Conservation (phyloP, 441 rosid genomes). For the Macaranga tanarius region DNA sequence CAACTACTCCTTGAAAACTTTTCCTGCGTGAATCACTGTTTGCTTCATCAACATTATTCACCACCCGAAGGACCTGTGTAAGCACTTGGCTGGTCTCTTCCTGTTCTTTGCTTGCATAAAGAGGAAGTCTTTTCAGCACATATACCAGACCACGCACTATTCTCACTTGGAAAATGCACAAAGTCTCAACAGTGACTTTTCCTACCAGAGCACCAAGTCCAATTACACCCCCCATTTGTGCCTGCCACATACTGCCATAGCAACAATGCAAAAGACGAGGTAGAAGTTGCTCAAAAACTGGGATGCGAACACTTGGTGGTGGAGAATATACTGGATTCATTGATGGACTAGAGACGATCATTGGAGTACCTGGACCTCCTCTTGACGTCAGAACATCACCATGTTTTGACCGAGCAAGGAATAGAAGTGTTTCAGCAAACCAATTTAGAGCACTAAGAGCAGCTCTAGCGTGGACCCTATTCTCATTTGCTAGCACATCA, state of each 20-base stretch:
- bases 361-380: constrained; percentile 85
- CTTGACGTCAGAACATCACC: constrained; percentile 73
- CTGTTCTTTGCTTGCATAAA: constrained; percentile 91
- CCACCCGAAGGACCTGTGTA: constrained; percentile 94
- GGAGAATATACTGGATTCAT: constrained; percentile 97
- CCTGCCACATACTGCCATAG: constrained; percentile 95
- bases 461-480: constrained; percentile 88
- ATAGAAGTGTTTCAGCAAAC: constrained; percentile 86
- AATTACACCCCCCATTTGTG: constrained; percentile 99
- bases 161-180: constrained; percentile 85
- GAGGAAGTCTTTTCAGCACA: constrained; percentile 92
- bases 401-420: constrained; percentile 90
- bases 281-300: constrained; percentile 96
- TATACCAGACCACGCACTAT: constrained; percentile 86
- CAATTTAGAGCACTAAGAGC: constrained; percentile 78
- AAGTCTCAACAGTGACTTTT: constrained; percentile 90
- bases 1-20: constrained; percentile 91
- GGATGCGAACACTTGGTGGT: constrained; percentile 83
- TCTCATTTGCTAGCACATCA: constrained; percentile 91
- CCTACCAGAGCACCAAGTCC: constrained; percentile 97
- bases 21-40: constrained; percentile 86
- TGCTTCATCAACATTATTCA: constrained; percentile 94
- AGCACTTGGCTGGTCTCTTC: constrained; percentile 99
- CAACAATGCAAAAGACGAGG: constrained; percentile 98
- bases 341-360: constrained; percentile 99